Base-by-base conservation (phyloP, 2,329 filamentous ascomycete species). In the Colletotrichum agaves region DNA sequence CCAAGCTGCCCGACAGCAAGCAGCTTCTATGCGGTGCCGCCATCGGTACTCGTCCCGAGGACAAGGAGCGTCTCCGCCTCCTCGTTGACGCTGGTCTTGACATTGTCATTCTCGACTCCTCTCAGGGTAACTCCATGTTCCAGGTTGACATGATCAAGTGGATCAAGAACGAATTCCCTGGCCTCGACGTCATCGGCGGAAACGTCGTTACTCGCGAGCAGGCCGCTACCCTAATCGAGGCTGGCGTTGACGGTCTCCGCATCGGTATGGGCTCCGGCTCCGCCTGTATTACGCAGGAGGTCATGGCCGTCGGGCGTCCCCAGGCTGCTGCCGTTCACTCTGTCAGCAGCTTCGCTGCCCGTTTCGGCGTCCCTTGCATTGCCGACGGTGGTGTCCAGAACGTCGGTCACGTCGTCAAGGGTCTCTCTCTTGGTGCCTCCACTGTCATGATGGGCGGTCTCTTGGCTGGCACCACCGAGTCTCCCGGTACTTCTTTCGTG, bases 401-500 rank as follows among this genome's bases (percentile, higher is more conserved):
- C 77, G 93, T 99, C 72, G 96, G 96, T 62, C 97, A 99, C 85
- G 98, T 99, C 73, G 96, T 99, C 81, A 99, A 99, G 88, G 95
- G 94, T 78, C 90, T 99, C 72, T 91, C 96, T 52, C 90, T 99
- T 71, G 96, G 96, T 73, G 96, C 96, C 67, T 93, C 93, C 50
- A 97, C 94, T 41, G 91, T 99, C 79, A 99, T 99, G 96, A 99
- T 99, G 96, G 96, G 96, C 75, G 97, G 96, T 83, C 90, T 99
- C 60, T 88, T 99, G 72, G 96, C 96, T 57, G 96, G 97, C 78
- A 98, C 96, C 71, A 98, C 95, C 46, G 96, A 99, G 83, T 98
- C 95, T 41, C 96, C 96, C 39, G 97, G 96, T 72, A 94, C 95
- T 72, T 98, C 97, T 73, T 98, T 97, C 77, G 93, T 99, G 74